Conservation (phyloP, 495 filamentous ascomycete genomes). For the Stereocaulon alpinum region DNA sequence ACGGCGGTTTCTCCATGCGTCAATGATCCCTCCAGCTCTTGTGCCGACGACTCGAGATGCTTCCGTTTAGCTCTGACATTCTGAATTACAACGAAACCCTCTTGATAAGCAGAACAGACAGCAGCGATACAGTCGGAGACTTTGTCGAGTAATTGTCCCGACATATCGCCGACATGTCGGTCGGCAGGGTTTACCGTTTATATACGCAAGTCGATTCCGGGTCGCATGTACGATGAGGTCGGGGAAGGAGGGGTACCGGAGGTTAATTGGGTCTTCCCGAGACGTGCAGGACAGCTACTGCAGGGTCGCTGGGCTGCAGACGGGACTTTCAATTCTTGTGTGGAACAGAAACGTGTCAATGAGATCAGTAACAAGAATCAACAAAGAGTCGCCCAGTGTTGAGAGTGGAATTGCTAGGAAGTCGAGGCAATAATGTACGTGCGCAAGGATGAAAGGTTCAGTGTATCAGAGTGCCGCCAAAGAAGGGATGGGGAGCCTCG, state of each 20-base stretch:
- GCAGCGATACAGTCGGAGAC: conserved; percentile 34
- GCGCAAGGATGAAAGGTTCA: conserved; percentile 3
- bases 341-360: too few relatives aligned
- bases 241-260: neutral
- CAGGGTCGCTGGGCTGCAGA: too few relatives aligned
- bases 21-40: conserved; percentile 31
- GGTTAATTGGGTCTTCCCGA: too few relatives aligned
- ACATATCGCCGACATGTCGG: conserved; percentile 20
- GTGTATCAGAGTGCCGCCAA: neutral
- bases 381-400: too few relatives aligned
- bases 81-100: conserved; percentile 29
- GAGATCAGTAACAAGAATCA: too few relatives aligned
- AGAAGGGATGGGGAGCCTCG: too few relatives aligned
- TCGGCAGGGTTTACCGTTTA: neutral
- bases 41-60: conserved; percentile 6
- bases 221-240: neutral
- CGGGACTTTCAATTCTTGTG: too few relatives aligned
- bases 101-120: conserved; percentile 37
- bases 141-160: conserved; percentile 21
- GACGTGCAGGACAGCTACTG: too few relatives aligned
- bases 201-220: too few relatives aligned
- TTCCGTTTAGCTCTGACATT: conserved; percentile 32
- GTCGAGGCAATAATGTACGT: neutral
- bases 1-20: conserved; percentile 25
- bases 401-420: too few relatives aligned